Percentiles rank a stretch among this genome's conserved stretches.
These are phyloP conservation scores for Solanum sitiens DNA, from an alignment of 257 asterid genomes.

Conservation along the genomic window DNA sequence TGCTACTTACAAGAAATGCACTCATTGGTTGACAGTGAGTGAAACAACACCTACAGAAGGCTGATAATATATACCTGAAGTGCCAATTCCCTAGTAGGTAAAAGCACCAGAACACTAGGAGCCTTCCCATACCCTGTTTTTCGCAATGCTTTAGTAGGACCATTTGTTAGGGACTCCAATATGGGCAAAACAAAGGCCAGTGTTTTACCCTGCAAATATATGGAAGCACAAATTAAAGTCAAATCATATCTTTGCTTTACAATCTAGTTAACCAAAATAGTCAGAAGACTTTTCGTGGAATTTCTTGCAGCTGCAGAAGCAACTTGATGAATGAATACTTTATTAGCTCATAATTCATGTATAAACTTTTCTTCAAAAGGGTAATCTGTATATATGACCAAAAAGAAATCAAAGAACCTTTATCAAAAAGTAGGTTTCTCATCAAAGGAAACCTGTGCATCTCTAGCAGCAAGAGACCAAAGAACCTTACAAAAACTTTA, in stretches of 20 bases:
- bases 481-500: not conserved
- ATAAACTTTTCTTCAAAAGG: not conserved
- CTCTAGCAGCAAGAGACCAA: not conserved
- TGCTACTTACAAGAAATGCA: not conserved
- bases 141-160: conserved; percentile 45
- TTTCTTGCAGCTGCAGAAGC: not conserved
- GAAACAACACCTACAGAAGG: not conserved
- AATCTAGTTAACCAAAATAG: not conserved
- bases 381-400: not conserved
- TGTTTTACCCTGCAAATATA: conserved; percentile 62
- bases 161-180: conserved; percentile 81
- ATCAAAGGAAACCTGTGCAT: not conserved
- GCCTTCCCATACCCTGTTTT: conserved; percentile 77
- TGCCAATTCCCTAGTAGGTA: conserved; percentile 97
- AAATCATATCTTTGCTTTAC: not conserved
- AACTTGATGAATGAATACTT: not conserved
- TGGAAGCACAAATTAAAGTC: not conserved
- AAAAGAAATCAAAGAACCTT: not conserved
- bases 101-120: conserved; percentile 88
- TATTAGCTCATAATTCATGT: not conserved
- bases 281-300: not conserved
- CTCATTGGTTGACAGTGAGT: not conserved
- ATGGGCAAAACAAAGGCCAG: conserved; percentile 93
- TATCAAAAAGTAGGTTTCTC: not conserved
- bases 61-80: conserved; percentile 41